A percentile compares a stretch with the other conserved stretches of the same genome.
Evolutionary conservation across 106 monocot genomes (phyloP).

Genomic region (Allium sativum): DNA sequence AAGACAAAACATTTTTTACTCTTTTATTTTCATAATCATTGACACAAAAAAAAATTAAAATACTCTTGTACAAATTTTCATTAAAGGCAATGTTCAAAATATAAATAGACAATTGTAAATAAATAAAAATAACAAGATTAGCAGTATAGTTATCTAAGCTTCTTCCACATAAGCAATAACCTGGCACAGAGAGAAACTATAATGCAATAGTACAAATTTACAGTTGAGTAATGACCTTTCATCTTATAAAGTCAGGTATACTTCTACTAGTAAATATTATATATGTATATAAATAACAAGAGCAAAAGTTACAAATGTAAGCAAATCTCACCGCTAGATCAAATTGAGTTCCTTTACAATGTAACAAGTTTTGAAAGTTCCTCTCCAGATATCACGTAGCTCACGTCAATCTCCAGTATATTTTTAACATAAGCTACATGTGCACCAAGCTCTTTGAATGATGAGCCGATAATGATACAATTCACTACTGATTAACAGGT

Average conservation of each 20-base stretch:
- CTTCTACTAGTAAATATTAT: no score
- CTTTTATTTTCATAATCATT: no score
- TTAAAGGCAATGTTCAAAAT: neutral
- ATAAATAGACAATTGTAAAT: neutral
- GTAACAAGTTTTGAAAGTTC: constrained; percentile 99
- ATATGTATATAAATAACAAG: neutral
- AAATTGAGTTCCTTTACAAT: constrained; percentile 99
- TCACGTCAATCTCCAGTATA: constrained; percentile 90
- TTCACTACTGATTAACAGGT: neutral
- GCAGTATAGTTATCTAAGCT: no score
- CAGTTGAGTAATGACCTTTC: no score
- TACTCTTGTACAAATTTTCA: constrained; percentile 53
- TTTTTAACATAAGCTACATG: constrained; percentile 95
- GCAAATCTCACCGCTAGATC: constrained; percentile 80
- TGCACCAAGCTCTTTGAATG: constrained; percentile 79
- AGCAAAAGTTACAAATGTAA: neutral
- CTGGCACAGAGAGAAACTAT: no score
- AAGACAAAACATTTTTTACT: no score
- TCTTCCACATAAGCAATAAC: no score
- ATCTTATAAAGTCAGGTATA: no score
- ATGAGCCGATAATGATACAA: constrained; percentile 37
- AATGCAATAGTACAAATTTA: no score
- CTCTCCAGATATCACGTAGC: constrained; percentile 94
- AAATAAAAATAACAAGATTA: no score
- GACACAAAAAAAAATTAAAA: no score